These are phyloP conservation scores for Theileria equi DNA, from an alignment of 169 alveolate species.

Conservation along the genomic window DNA sequence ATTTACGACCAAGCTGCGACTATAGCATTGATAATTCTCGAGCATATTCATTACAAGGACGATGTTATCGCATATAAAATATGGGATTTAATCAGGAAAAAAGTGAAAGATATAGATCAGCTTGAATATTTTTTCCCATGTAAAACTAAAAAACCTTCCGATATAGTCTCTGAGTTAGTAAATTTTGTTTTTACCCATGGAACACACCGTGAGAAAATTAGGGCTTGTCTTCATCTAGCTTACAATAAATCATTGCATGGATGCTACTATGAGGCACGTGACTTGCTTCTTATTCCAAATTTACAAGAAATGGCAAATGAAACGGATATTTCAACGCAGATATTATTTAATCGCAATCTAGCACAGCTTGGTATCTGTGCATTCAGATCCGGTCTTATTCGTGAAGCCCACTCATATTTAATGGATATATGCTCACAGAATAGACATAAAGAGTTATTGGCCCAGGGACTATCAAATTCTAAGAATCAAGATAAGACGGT, in stretches of 20 bases:
- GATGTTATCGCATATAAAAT: conserved; percentile 53
- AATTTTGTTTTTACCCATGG: conserved; percentile 77
- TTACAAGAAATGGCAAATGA: conserved; percentile 85
- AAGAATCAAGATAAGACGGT: conserved; percentile 89
- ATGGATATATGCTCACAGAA: conserved; percentile 90
- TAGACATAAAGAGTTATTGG: conserved; percentile 92
- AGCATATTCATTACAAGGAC: conserved; percentile 81
- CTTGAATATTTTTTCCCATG: conserved; percentile 35
- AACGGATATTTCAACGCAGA: conserved; percentile 89
- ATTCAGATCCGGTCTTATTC: conserved; percentile 90
- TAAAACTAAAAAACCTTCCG: conserved; percentile 50
- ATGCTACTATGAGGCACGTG: conserved; percentile 85
- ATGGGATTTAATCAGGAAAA: conserved; percentile 61
- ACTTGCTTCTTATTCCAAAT: conserved; percentile 81
- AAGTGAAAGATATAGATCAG: conserved; percentile 28
- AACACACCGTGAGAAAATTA: conserved; percentile 74
- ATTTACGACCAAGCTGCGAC: conserved; percentile 66
- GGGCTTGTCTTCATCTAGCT: conserved; percentile 84
- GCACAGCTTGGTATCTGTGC: conserved; percentile 96
- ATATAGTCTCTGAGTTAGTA: conserved; percentile 67
- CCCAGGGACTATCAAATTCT: conserved; percentile 88
- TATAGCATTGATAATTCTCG: conserved; percentile 73
- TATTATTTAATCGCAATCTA: conserved; percentile 90
- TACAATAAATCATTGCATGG: conserved; percentile 86
- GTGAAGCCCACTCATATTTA: conserved; percentile 87